Evolutionary conservation across 805 yeast species (phyloP).

Genomic region (Lachancea quebecensis): DNA sequence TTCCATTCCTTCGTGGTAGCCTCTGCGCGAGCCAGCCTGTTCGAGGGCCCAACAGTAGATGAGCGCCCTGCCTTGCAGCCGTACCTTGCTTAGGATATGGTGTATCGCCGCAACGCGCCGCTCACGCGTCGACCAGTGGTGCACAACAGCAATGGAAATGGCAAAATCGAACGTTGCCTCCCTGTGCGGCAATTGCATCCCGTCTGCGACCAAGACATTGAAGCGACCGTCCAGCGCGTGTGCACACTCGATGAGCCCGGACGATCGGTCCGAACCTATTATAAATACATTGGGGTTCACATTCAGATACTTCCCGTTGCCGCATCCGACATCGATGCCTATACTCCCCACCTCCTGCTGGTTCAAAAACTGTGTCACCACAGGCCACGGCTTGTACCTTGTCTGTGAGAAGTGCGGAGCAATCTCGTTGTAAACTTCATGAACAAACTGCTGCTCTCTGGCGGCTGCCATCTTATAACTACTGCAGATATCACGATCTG

Average conservation of each 20-base stretch:
- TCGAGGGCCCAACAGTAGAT: conserved; percentile 97
- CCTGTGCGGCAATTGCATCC: conserved; percentile 55
- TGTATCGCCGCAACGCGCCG: conserved; percentile 70
- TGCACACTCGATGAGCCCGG: conserved; percentile 63
- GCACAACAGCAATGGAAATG: conserved; percentile 90
- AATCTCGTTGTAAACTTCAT: conserved; percentile 86
- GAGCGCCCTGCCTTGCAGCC: conserved; percentile 57
- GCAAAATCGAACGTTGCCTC: conserved; percentile 62
- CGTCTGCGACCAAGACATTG: conserved; percentile 77
- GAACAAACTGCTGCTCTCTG: conserved; percentile 76
- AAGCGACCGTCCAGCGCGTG: conserved; percentile 31
- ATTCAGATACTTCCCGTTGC: conserved; percentile 86
- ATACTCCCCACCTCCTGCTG: conserved; percentile 46
- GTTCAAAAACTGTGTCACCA: conserved; percentile 65
- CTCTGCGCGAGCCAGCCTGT: conserved; percentile 80
- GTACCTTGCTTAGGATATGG: conserved; percentile 57
- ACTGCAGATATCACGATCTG: too few relatives aligned
- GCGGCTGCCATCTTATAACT: conserved; percentile 34
- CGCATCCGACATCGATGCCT: conserved; percentile 95
- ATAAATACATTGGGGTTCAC: conserved; percentile 63
- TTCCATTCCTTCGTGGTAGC: conserved; percentile 84
- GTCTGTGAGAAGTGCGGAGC: conserved; percentile 92
- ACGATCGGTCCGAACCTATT: conserved; percentile 69
- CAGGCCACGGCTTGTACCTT: conserved; percentile 95
- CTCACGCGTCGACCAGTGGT: conserved; percentile 83